Evolutionary conservation across 306 rosid species (phyloP).

Genomic region (Pyrus bretschneideri): DNA sequence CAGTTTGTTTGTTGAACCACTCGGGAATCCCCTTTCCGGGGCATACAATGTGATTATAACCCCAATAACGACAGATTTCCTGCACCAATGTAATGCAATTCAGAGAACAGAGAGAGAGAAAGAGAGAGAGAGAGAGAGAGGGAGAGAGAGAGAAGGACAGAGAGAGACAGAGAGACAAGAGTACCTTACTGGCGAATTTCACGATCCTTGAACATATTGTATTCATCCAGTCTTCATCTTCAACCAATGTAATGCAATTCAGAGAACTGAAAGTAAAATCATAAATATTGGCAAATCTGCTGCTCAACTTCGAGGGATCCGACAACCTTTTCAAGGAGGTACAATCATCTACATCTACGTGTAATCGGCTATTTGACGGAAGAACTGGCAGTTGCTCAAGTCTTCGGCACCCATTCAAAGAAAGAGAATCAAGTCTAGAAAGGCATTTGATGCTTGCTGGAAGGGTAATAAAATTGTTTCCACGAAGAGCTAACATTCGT

Average conservation of each 20-base stretch:
- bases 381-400: conserved; percentile 2
- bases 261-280: not conserved
- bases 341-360: not conserved
- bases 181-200: not conserved
- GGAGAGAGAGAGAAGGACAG: too few species aligned
- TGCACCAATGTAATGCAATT: not conserved
- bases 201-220: not conserved
- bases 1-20: not conserved
- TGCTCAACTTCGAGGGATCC: not conserved
- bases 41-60: not conserved
- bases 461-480: conserved; percentile 15
- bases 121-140: too few species aligned
- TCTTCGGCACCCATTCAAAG: not conserved
- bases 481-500: not conserved
- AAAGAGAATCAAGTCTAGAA: not conserved
- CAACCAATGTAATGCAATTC: conserved; percentile 7
- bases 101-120: too few species aligned
- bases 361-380: not conserved
- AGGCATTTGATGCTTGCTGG: conserved; percentile 13
- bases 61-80: not conserved
- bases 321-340: not conserved
- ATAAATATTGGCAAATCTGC: not conserved
- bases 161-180: not conserved
- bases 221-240: not conserved
- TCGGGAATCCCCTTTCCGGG: conserved; percentile 4